These are phyloP conservation scores for Choanephora cucurbitarum DNA, from an alignment of 371 early-diverging fungal genomes.

Conservation along the genomic window DNA sequence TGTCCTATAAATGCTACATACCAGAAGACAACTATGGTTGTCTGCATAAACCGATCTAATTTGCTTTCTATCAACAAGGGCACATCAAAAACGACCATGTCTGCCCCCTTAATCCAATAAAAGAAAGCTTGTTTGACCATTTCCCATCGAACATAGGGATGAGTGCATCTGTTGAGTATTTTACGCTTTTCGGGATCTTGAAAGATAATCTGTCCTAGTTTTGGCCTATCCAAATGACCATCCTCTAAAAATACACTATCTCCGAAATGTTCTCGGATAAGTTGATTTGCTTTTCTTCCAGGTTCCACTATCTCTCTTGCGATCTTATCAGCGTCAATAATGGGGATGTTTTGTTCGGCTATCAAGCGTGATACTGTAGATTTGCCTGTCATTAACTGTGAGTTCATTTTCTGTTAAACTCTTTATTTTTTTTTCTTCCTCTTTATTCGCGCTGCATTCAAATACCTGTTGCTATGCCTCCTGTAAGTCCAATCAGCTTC, in stretches of 20 bases:
- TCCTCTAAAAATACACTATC: constrained; percentile 61
- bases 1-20: too few relatives aligned
- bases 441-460: not conserved
- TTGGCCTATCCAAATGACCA: constrained; percentile 68
- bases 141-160: constrained; percentile 82
- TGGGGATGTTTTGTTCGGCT: constrained; percentile 58
- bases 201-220: constrained; percentile 84
- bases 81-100: constrained; percentile 85
- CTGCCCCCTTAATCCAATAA: constrained; percentile 69
- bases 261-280: constrained; percentile 80
- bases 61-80: constrained; percentile 90
- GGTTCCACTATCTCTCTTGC: constrained; percentile 88
- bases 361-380: constrained; percentile 80
- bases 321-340: constrained; percentile 92
- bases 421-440: too few relatives aligned
- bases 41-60: constrained; percentile 70
- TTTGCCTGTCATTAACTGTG: constrained; percentile 57
- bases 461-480: constrained; percentile 93
- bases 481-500: constrained; percentile 90
- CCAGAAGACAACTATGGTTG: constrained; percentile 83
- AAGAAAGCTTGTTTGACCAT: constrained; percentile 73
- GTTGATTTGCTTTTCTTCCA: constrained; percentile 68
- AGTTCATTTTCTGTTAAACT: not conserved
- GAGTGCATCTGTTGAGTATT: constrained; percentile 81
- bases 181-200: constrained; percentile 69